Evolutionary conservation across 805 yeast species (phyloP).

Genomic region (Lachancea sp.): DNA sequence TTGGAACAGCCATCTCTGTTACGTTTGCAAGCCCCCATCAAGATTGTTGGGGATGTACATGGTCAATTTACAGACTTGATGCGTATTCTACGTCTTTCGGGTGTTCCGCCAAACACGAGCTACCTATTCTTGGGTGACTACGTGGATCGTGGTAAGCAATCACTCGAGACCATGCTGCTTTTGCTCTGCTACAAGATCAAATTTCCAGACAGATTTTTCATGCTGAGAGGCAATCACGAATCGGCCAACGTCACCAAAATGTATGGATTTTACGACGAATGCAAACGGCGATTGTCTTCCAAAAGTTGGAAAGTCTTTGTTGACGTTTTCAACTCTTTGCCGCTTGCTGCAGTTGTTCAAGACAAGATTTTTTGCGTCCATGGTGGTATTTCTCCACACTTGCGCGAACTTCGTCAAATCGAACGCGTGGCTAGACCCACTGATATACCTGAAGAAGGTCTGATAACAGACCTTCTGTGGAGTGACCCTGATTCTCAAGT

Average conservation of each 20-base stretch:
- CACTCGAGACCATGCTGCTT: slow-evolving; percentile 83
- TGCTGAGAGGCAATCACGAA: slow-evolving; percentile 94
- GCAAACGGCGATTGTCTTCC: slow-evolving; percentile 84
- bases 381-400: slow-evolving; percentile 75
- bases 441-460: slow-evolving; percentile 74
- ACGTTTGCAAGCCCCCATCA: slow-evolving; percentile 69
- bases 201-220: slow-evolving; percentile 91
- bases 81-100: slow-evolving; percentile 87
- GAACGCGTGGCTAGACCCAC: slow-evolving; percentile 69
- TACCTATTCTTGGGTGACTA: slow-evolving; percentile 93
- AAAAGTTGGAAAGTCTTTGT: slow-evolving; percentile 91
- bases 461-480: slow-evolving; percentile 74
- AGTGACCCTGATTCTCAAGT: slow-evolving; percentile 63
- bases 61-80: slow-evolving; percentile 93
- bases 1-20: slow-evolving; percentile 58
- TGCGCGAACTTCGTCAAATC: slow-evolving; percentile 55
- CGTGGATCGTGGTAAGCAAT: slow-evolving; percentile 96
- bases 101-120: slow-evolving; percentile 91
- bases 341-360: slow-evolving; percentile 91
- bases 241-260: slow-evolving; percentile 95
- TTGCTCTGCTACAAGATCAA: slow-evolving; percentile 90
- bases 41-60: slow-evolving; percentile 88
- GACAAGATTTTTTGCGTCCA: slow-evolving; percentile 88
- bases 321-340: slow-evolving; percentile 92
- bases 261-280: slow-evolving; percentile 96